Conservation (phyloP, 768 basidiomycete species). For the Rhizopogon roseolus region DNA sequence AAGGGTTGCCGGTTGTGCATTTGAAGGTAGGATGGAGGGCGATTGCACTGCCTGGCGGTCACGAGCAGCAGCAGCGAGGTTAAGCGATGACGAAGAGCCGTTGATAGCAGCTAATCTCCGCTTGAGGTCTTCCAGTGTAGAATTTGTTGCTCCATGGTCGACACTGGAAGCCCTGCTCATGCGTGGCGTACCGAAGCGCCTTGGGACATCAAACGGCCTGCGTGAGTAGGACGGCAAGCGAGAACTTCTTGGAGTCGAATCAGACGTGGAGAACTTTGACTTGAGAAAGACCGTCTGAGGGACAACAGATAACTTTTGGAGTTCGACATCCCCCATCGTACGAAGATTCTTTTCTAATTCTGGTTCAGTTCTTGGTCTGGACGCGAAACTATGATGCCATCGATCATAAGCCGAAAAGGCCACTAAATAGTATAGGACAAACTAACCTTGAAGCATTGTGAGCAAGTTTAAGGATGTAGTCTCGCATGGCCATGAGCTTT, state of each 20-base stretch:
- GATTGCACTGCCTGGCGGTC: conserved; percentile 36
- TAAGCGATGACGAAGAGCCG: conserved; percentile 61
- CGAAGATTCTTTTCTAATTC: conserved; percentile 63
- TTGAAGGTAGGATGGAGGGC: conserved; percentile 10
- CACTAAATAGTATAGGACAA: neutral
- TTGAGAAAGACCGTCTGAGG: conserved; percentile 90
- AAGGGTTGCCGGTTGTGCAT: conserved; percentile 14
- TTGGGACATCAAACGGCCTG: conserved; percentile 34
- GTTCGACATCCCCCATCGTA: conserved; percentile 62
- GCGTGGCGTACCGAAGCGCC: conserved; percentile 48
- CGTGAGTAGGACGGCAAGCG: conserved; percentile 34
- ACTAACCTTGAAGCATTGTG: conserved; percentile 70
- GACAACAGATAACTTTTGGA: conserved; percentile 85
- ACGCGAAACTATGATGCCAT: conserved; percentile 50
- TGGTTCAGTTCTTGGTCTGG: conserved; percentile 56
- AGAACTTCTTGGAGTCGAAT: conserved; percentile 31
- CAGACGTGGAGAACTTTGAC: conserved; percentile 34
- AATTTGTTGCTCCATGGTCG: conserved; percentile 42
- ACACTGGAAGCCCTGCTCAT: conserved; percentile 43
- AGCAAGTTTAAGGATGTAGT: conserved; percentile 83
- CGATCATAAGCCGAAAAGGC: conserved; percentile 3
- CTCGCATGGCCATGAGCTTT: conserved; percentile 84
- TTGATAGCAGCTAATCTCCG: conserved; percentile 73
- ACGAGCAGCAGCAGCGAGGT: conserved; percentile 37
- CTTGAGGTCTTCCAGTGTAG: conserved; percentile 76